Conservation (phyloP, 176 grass and related monocot species). For the Juncus inflexus region DNA sequence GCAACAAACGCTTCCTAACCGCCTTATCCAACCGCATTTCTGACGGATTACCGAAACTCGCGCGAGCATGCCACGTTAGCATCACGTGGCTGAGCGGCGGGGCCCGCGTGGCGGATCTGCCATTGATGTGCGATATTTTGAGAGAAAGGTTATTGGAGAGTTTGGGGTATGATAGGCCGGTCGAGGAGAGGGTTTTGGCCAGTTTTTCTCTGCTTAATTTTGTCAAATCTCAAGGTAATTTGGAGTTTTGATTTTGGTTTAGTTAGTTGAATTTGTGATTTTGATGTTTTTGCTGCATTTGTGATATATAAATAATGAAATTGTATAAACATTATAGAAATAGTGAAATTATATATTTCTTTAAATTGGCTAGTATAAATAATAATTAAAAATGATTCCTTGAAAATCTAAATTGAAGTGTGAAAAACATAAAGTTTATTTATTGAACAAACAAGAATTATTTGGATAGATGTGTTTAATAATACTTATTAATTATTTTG, state of each 20-base stretch:
- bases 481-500: not conserved
- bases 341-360: too few relatives aligned
- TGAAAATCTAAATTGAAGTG: too few relatives aligned
- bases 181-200: slow-evolving; percentile 86
- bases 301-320: not conserved
- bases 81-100: slow-evolving; percentile 79
- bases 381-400: too few relatives aligned
- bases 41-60: slow-evolving; percentile 47
- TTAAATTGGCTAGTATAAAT: too few relatives aligned
- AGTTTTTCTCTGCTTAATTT: slow-evolving; percentile 78
- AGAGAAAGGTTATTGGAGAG: slow-evolving; percentile 55
- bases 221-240: slow-evolving; percentile 75
- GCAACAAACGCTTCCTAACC: slow-evolving; percentile 52
- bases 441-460: too few relatives aligned
- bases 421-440: too few relatives aligned
- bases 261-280: not conserved
- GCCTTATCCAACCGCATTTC: slow-evolving; percentile 78
- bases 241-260: not conserved
- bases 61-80: slow-evolving; percentile 62
- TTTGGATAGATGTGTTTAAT: too few relatives aligned
- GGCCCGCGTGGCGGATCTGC: slow-evolving; percentile 45
- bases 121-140: slow-evolving; percentile 60
- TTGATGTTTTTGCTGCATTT: slow-evolving; percentile 5
- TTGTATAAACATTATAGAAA: too few relatives aligned
- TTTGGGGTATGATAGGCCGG: slow-evolving; percentile 66